Base-by-base conservation (phyloP, 2,329 filamentous ascomycete genomes). In the Diaporthe sp. region DNA sequence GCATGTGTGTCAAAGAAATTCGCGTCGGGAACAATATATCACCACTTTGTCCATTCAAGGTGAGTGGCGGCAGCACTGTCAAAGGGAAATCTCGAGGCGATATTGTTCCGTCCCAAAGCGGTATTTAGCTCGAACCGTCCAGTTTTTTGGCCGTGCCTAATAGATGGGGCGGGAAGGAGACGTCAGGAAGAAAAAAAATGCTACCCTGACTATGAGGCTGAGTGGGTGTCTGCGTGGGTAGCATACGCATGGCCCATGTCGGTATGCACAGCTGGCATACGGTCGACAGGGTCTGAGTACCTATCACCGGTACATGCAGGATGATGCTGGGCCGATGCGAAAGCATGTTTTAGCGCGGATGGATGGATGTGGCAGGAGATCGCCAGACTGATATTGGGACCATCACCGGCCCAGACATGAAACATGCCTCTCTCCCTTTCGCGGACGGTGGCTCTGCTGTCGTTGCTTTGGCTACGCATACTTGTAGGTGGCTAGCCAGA, bases 361-460 rank as follows among this genome's bases (percentile, higher is more conserved):
- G 45, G 45, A 68, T 54, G 64, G 64, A 68, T 54, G 64, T 40
- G 64, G 64, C 17, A 68, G 64, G 64, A 68, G 64, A 68, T 68
- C 64, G 64, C 33, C 64, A 68, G 47, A 40, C 30, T 38, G 64
- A 68, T 68, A 68, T 68, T 68, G 64, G 64, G 64, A 68, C 64
- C 64, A 68, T 40, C 64, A 68, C 47, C 64, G 64, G 64, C 64
- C 64, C 64, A 68, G 64, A 54, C 64, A 68, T 68, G 64, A 68
- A 68, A 68, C 64, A 68, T 68, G 33, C 64, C 64, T 68, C 64
- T 54, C 64, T 68, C 64, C 64, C 64, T 68, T 68, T 68, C 47
- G 45, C 33, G 40, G 47, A 19, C 64, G 13, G 47, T 54, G 33
- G 33, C 30, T 22, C 45, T 52, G 1, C 12, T 66, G 28, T 28